Evolutionary conservation across 257 asterid genomes (phyloP).

Genomic region (Solanum pinnatisectum): DNA sequence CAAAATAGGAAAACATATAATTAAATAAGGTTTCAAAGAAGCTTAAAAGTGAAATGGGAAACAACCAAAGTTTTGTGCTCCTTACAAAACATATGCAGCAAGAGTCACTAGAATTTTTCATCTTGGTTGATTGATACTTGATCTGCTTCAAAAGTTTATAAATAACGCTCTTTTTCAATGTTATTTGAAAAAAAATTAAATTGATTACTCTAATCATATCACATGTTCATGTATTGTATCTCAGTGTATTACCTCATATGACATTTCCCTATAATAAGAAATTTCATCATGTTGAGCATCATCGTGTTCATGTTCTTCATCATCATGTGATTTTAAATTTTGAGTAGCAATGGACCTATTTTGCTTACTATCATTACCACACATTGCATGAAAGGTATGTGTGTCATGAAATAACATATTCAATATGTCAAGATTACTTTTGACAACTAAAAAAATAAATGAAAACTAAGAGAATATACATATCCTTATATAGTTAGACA

Average conservation of each 20-base stretch:
- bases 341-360: neutral
- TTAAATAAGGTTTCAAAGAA: neutral
- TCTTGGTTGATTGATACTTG: neutral
- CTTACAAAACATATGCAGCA: neutral
- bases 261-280: neutral
- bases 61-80: neutral
- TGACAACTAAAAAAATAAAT: neutral
- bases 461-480: neutral
- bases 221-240: neutral
- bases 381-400: neutral
- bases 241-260: neutral
- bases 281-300: neutral
- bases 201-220: neutral
- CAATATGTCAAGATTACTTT: neutral
- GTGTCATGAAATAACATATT: neutral
- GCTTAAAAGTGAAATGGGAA: neutral
- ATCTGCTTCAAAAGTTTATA: neutral
- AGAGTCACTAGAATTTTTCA: neutral
- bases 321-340: neutral
- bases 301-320: neutral
- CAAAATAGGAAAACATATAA: neutral
- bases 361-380: neutral
- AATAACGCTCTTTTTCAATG: neutral
- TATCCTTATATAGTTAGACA: neutral
- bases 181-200: neutral